Evolutionary conservation across 208 protist species (phyloP).

Genomic region (Trichomonas tenax): DNA sequence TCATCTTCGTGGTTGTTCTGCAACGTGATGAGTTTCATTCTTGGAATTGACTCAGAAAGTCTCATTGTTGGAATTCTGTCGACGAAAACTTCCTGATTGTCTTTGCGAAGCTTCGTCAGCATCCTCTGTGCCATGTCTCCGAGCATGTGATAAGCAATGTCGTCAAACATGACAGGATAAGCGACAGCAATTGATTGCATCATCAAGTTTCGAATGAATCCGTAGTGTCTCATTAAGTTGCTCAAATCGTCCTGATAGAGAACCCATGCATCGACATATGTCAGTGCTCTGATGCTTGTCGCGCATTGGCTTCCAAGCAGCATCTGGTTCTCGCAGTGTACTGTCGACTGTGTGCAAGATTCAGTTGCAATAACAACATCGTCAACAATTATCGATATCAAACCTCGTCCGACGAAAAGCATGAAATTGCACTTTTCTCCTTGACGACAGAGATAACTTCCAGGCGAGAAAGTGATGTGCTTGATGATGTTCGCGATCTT

Average conservation of each 20-base stretch:
- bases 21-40: neutral
- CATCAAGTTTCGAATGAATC: neutral
- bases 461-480: neutral
- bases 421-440: neutral
- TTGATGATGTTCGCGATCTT: neutral
- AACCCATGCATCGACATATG: slow-evolving; percentile 9
- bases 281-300: neutral
- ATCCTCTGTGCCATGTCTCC: neutral
- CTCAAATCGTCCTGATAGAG: neutral
- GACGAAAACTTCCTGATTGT: neutral
- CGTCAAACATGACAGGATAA: neutral
- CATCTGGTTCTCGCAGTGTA: neutral
- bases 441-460: neutral
- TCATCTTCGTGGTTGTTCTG: too few relatives aligned
- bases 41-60: neutral
- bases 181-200: neutral
- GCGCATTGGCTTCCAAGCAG: neutral
- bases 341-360: neutral
- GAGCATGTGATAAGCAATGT: neutral
- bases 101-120: neutral
- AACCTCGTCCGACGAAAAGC: neutral
- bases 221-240: neutral
- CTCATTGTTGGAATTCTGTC: neutral
- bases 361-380: neutral
- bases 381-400: neutral